phyloP scores from a whole-genome alignment of 2,329 filamentous ascomycete species.

The Pseudogymnoascus sp. region DNA sequence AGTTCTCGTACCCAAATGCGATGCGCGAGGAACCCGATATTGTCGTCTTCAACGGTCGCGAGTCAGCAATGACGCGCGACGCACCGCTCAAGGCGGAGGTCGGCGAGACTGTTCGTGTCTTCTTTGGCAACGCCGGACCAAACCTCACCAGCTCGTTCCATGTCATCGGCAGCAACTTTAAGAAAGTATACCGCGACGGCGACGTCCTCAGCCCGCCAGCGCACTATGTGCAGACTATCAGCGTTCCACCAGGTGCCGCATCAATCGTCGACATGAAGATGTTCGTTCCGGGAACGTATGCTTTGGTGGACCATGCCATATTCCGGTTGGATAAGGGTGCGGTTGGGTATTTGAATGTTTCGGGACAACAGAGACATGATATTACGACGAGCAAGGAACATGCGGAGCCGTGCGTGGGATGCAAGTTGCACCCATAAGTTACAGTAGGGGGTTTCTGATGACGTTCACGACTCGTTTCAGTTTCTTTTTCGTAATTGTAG shows the following conservation, averaged over 20 bases:
- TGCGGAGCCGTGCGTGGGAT: slow-evolving; percentile 4
- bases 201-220: slow-evolving; percentile 28
- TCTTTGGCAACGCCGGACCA: slow-evolving; percentile 31
- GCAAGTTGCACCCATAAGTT: slow-evolving; percentile 8
- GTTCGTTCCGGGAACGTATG: slow-evolving; percentile 29
- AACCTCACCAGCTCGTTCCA: slow-evolving; percentile 31
- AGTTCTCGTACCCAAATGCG: slow-evolving; percentile 30
- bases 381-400: slow-evolving; percentile 24
- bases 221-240: slow-evolving; percentile 23
- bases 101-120: slow-evolving; percentile 29
- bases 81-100: slow-evolving; percentile 26
- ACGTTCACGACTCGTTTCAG: not conserved
- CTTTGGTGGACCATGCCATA: slow-evolving; percentile 30
- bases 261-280: slow-evolving; percentile 29
- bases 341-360: slow-evolving; percentile 30
- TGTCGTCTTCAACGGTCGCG: slow-evolving; percentile 30
- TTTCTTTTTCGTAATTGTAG: not conserved
- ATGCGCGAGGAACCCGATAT: slow-evolving; percentile 28
- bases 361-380: slow-evolving; percentile 25
- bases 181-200: slow-evolving; percentile 26
- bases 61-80: slow-evolving; percentile 27
- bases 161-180: slow-evolving; percentile 27
- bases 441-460: not conserved
- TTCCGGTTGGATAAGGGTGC: slow-evolving; percentile 30
- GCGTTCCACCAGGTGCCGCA: slow-evolving; percentile 25